A percentile compares a stretch with the other conserved stretches of the same genome.
Evolutionary conservation across 139 green algal species (phyloP).

Genomic region (Spirogloea muscicola): DNA sequence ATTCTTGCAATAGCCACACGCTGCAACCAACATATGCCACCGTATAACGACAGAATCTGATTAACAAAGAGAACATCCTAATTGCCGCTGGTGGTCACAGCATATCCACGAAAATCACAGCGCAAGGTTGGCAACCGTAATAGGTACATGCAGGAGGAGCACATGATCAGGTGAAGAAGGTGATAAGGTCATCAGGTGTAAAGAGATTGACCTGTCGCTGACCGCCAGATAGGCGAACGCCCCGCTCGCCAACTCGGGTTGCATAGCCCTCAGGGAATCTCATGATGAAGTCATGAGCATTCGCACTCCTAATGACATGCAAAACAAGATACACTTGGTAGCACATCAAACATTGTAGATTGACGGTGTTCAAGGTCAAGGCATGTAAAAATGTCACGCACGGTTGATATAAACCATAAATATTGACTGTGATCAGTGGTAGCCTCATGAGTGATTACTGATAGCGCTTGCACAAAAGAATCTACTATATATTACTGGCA

Average conservation of each 20-base stretch:
- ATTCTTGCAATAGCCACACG: conserved; percentile 56
- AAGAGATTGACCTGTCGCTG: conserved; percentile 50
- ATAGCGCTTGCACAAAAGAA: no score
- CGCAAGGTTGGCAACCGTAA: not conserved
- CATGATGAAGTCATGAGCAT: conserved; percentile 55
- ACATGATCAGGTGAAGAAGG: no score
- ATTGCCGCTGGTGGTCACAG: not conserved
- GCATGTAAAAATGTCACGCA: no score
- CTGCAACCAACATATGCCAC: conserved; percentile 18
- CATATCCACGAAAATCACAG: not conserved
- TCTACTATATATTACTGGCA: no score
- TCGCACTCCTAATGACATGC: conserved; percentile 23
- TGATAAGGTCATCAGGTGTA: not conserved
- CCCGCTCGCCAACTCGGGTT: conserved; percentile 52
- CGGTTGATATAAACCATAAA: no score
- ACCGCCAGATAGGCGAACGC: conserved; percentile 52
- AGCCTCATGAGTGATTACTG: no score
- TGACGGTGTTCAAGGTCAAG: no score
- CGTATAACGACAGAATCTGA: not conserved
- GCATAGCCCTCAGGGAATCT: conserved; percentile 50
- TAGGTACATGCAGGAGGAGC: not conserved
- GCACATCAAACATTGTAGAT: not conserved
- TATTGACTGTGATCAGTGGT: no score
- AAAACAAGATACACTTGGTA: not conserved
- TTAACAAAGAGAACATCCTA: not conserved